Evolutionary conservation across 1,284 basidiomycete species (phyloP), one percentile per base, ranked within the genome.

Genomic region (Boletus holoroseus): DNA sequence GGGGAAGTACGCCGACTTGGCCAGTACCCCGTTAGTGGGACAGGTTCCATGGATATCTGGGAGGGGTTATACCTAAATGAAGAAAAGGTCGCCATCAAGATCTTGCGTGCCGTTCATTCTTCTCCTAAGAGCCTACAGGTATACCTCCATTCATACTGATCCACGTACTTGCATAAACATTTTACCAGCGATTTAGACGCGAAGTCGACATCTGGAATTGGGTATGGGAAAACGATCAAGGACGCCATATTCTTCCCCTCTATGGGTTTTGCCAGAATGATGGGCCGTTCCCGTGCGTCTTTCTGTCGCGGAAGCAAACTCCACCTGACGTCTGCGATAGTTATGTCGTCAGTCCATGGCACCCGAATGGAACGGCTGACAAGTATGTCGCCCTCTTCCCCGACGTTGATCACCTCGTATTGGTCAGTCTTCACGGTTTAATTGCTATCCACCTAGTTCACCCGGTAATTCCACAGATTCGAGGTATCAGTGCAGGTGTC

Each of bases 291-390:
- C 77, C 78, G 74, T 78, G 54, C 50, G 72, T 61, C 28, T 11
- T 41, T 38, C 27, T 20, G 1, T 42, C 32, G 3, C 28, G 7
- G 6, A 5, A 38, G 20, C 16, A 16, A 35, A 43, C 15, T 9
- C 46, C 28, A 22, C 26, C 24, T 53, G 27, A 55, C 15, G 16
- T 47, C 22, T 13, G 20, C 20, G 35, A 38, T 46, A 78, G 76
- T 24, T 80, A 73, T 55, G 75, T 81, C 59, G 73, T 82, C 41
- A 79, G 76, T 55, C 80, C 78, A 12, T 82, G 77, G 76, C 74
- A 76, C 61, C 61, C 66, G 18, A 74, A 81, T 50, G 79, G 79
- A n/a, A 75, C 73, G 43, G 73, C 73, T 13, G 59, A 78, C 35
- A 69, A 68, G 22, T 81, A 76, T 55, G 71, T 78, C 31, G 70